phyloP scores from a whole-genome alignment of 768 basidiomycete species.

The Pluteus cervinus region DNA sequence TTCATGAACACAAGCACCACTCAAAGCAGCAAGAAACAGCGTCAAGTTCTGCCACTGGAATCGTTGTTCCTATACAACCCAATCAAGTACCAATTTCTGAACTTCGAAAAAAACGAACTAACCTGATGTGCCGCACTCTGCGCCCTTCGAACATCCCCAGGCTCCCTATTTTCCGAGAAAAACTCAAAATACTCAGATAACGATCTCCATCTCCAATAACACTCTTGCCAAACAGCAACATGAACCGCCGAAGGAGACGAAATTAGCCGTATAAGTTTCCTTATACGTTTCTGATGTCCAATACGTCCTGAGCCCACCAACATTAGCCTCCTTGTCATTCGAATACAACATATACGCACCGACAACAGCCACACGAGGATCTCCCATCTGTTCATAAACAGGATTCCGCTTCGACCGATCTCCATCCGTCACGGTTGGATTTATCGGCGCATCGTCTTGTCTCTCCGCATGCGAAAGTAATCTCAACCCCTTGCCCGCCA shows the following conservation, averaged over 20 bases:
- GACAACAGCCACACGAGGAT: slow-evolving; percentile 62
- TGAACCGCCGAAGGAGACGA: slow-evolving; percentile 61
- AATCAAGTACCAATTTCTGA: background rate
- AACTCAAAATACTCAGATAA: slow-evolving; percentile 51
- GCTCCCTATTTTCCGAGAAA: slow-evolving; percentile 22
- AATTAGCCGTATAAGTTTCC: slow-evolving; percentile 62
- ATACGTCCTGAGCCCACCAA: slow-evolving; percentile 51
- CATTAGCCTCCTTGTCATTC: slow-evolving; percentile 6
- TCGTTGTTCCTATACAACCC: slow-evolving; percentile 50
- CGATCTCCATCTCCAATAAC: slow-evolving; percentile 67
- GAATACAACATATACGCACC: slow-evolving; percentile 36
- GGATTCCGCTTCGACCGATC: slow-evolving; percentile 64
- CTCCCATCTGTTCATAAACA: slow-evolving; percentile 75
- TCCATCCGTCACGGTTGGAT: slow-evolving; percentile 47
- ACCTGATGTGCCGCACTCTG: slow-evolving; percentile 23
- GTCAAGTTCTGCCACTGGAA: slow-evolving; percentile 85
- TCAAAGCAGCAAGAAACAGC: slow-evolving; percentile 69
- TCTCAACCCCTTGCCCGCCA: slow-evolving; percentile 66
- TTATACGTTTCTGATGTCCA: slow-evolving; percentile 73
- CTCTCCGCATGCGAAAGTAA: slow-evolving; percentile 63
- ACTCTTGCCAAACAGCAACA: slow-evolving; percentile 79
- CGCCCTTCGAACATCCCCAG: slow-evolving; percentile 21
- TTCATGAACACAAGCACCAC: slow-evolving; percentile 57
- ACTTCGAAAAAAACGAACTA: slow-evolving; percentile 1
- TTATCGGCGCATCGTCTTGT: slow-evolving; percentile 49